Evolutionary conservation across 768 basidiomycete species (phyloP), one percentile per base, ranked within the genome.

Genomic region (Sarcomyxa edulis): DNA sequence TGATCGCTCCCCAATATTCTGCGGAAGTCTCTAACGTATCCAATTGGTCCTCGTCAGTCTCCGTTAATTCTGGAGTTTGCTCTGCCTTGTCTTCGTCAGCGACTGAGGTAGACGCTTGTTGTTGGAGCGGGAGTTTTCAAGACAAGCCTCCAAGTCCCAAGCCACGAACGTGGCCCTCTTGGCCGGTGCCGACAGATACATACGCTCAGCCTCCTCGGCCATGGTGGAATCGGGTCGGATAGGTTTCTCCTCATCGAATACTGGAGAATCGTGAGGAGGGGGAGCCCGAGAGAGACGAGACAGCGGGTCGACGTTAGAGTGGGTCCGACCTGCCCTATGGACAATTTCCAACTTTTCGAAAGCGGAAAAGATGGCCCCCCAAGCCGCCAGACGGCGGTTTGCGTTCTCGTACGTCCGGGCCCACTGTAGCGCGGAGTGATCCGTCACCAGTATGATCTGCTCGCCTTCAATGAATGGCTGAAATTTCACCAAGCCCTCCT

Each of bases 301-400:
- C 56, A 62, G 32, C 64, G 64, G 0, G 60, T 42, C n/a, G n/a
- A n/a, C n/a, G n/a, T n/a, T n/a, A n/a, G n/a, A n/a, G n/a, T n/a
- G n/a, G n/a, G n/a, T n/a, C 18, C 53, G 10, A 0, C 64, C 64
- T 0, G 61, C 45, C 12, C 58, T 35, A 31, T 64, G 64, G 1
- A 59, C 45, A 12, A 65, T 61, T 32, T 48, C 46, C 0, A 66
- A 39, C 0, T 44, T 42, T 0, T 55, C 59, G 21, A 52, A 63
- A 1, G 62, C 60, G 0, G 52, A 36, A 30, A 60, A 62, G 6
- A 64, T 4, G n/a, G n/a, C n/a, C n/a, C n/a, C n/a, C n/a, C n/a
- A n/a, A n/a, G n/a, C n/a, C n/a, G n/a, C n/a, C n/a, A 65, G 41
- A 1, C 56, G 27, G 8, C 47, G 35, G 31, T 57, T 57, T 0